Conservation (phyloP, 768 basidiomycete species). For the Suillus clintonianus region DNA sequence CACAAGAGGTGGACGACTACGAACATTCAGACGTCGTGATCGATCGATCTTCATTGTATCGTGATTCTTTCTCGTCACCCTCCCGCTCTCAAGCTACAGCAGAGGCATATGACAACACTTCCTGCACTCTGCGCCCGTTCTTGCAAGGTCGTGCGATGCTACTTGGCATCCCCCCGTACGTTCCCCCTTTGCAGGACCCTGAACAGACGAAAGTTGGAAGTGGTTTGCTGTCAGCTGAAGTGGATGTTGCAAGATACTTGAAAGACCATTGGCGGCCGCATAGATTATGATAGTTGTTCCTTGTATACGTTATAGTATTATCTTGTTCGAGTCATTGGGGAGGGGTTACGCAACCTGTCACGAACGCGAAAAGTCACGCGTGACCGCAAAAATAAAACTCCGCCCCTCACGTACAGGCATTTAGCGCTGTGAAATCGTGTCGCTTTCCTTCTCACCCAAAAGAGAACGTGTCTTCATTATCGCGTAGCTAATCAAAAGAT, state of each 20-base stretch:
- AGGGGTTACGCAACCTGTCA: background rate
- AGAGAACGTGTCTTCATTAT: background rate
- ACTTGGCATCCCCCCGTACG: conserved; percentile 30
- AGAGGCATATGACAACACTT: background rate
- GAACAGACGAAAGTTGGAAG: conserved; percentile 8
- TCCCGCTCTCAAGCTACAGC: background rate
- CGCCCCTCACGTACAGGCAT: background rate
- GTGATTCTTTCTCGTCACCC: conserved; percentile 2
- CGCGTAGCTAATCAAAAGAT: background rate
- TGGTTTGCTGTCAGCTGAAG: conserved; percentile 52
- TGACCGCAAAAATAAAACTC: background rate
- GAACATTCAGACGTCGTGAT: conserved; percentile 5
- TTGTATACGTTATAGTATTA: background rate
- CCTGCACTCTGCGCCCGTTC: conserved; percentile 30
- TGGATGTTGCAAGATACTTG: conserved; percentile 58
- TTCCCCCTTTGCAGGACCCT: conserved; percentile 5
- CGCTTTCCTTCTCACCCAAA: conserved; percentile 1
- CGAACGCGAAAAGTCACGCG: conserved; percentile 1
- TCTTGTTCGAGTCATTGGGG: too few relatives aligned
- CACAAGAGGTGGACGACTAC: background rate
- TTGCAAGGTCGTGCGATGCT: conserved; percentile 57
- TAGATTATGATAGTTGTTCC: conserved; percentile 40
- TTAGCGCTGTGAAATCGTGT: background rate
- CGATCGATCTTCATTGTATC: conserved; percentile 9
- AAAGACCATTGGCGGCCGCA: conserved; percentile 70